Evolutionary conservation across 768 basidiomycete species (phyloP), one percentile per base, ranked within the genome.

Genomic region (Cystobasidium onofrii): DNA sequence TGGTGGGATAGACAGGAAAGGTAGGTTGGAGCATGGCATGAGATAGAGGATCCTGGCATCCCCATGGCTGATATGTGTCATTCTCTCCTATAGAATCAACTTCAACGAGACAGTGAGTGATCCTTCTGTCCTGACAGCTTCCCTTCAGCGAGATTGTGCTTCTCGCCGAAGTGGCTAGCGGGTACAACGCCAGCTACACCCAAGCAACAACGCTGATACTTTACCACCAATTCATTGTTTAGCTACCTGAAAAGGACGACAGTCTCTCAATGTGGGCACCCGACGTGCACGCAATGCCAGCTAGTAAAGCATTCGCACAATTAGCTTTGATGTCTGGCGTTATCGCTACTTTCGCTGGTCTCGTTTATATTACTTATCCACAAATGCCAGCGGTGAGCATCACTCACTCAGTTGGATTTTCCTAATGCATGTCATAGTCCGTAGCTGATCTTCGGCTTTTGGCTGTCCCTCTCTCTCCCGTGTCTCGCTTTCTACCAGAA

Each of bases 181-280:
- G 61, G 61, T 33, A 25, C 7, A 1, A 41, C 25, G 6, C 7
- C 20, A n/a, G 6, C 4, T 29, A 20, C 4, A n/a, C 6, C 20
- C 18, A 20, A 27, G 17, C 2, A 6, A 12, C 29, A 17, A 12
- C 57, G 20, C 57, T 15, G 6, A 12, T 13, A 60, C 9, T 29
- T 12, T 27, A 20, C 61, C 25, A 44, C 34, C 43, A 39, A 23
- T 27, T 4, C 20, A 13, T 29, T n/a, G 12, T n/a, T 1, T 73
- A 83, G 83, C 65, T 83, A 15, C 82, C 82, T 73, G 82, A 82
- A 78, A 80, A 81, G 61, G 82, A 83, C 73, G 83, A 83, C 75
- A 76, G 80, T 7, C 79, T 82, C 31, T 79, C 79, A 9, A 82
- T 83, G 81, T 83, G 81, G 82, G 80, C 81, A 13, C 83, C 83